These are phyloP conservation scores for Fusarium sp. DNA, from an alignment of 2,329 filamentous ascomycete genomes.

Conservation along the genomic window DNA sequence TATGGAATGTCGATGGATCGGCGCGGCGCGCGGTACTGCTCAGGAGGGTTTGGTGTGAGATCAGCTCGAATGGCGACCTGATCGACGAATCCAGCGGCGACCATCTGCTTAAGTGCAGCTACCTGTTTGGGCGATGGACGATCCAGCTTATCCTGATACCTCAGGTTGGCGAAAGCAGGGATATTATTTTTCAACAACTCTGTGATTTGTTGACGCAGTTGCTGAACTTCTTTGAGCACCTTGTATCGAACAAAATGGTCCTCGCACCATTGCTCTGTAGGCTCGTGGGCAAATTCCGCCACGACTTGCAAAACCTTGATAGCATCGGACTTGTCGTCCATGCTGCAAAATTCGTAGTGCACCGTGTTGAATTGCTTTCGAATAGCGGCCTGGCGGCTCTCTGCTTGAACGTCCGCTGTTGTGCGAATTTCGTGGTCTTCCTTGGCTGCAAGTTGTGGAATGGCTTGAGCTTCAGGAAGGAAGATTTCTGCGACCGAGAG, in stretches of 20 bases:
- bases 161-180: constrained; percentile 68
- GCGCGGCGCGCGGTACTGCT: constrained; percentile 74
- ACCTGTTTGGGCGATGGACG: constrained; percentile 75
- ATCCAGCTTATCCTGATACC: constrained; percentile 66
- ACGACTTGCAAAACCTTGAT: constrained; percentile 91
- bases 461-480: constrained; percentile 81
- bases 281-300: constrained; percentile 84
- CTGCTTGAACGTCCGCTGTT: constrained; percentile 76
- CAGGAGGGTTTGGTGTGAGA: constrained; percentile 78
- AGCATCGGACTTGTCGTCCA: constrained; percentile 86
- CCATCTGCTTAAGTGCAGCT: constrained; percentile 87
- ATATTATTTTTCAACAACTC: constrained; percentile 82
- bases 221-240: constrained; percentile 84
- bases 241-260: constrained; percentile 89
- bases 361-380: constrained; percentile 73
- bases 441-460: constrained; percentile 65
- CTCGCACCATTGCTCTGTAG: constrained; percentile 78
- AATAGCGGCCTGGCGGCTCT: constrained; percentile 74
- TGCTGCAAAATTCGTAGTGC: constrained; percentile 80
- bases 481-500: constrained; percentile 91
- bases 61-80: constrained; percentile 94
- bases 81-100: constrained; percentile 92
- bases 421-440: constrained; percentile 64
- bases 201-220: constrained; percentile 84
- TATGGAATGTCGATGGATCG: constrained; percentile 95